A percentile compares a stretch with the other conserved stretches of the same genome.
phyloP scores from a whole-genome alignment of 805 yeast genomes.

The Torulaspora microellipsoides region DNA sequence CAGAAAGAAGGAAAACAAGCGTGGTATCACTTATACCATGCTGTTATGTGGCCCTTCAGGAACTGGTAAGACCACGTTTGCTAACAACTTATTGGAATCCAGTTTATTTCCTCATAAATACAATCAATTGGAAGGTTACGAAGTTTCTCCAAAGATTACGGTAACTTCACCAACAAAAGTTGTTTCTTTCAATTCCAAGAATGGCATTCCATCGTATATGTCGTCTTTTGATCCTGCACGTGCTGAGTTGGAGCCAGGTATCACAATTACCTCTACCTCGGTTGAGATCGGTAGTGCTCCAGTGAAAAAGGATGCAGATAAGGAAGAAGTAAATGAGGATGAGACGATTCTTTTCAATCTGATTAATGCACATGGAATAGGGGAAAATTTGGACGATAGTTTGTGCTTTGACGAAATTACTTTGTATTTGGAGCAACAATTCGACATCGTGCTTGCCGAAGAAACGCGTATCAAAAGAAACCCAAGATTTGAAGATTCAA shows the following conservation, averaged over 20 bases:
- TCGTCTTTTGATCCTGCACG: slow-evolving; percentile 56
- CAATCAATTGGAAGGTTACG: slow-evolving; percentile 34
- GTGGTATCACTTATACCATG: slow-evolving; percentile 69
- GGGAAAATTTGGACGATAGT: slow-evolving; percentile 70
- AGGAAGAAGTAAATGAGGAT: slow-evolving; percentile 18
- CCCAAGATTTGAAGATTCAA: slow-evolving; percentile 72
- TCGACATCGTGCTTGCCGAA: slow-evolving; percentile 74
- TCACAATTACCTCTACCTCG: slow-evolving; percentile 53
- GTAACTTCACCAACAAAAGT: slow-evolving; percentile 33
- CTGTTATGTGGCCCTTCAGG: slow-evolving; percentile 72
- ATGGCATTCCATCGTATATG: slow-evolving; percentile 56
- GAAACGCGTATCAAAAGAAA: slow-evolving; percentile 84
- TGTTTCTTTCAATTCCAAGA: slow-evolving; percentile 55
- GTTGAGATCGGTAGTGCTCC: slow-evolving; percentile 25
- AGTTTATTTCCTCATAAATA: slow-evolving; percentile 58
- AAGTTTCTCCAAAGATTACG: slow-evolving; percentile 22
- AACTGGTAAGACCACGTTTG: slow-evolving; percentile 72
- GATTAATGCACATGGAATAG: slow-evolving; percentile 75
- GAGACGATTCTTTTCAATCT: slow-evolving; percentile 51
- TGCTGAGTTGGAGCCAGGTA: slow-evolving; percentile 68
- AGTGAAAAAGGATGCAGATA: slow-evolving; percentile 3
- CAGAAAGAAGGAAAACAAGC: slow-evolving; percentile 62
- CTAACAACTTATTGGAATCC: slow-evolving; percentile 62
- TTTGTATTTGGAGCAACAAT: slow-evolving; percentile 67
- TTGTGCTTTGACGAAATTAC: slow-evolving; percentile 63